phyloP scores from a whole-genome alignment of 2,329 filamentous ascomycete genomes.

The Cladosporium sp. region DNA sequence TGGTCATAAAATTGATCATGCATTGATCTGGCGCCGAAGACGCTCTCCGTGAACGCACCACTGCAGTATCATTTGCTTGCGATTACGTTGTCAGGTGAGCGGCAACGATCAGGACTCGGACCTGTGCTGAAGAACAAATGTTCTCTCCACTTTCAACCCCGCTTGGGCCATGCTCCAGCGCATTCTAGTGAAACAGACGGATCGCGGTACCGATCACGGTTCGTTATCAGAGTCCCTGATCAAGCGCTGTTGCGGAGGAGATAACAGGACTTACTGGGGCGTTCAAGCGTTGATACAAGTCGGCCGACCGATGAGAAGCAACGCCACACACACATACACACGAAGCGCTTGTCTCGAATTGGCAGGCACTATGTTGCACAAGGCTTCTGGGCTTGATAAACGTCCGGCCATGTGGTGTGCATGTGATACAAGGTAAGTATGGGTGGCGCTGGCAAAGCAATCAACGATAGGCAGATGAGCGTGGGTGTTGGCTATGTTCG shows the following conservation, averaged over 20 bases:
- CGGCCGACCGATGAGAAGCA: neutral
- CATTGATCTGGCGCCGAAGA: neutral
- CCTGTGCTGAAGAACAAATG: neutral
- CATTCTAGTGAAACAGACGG: neutral
- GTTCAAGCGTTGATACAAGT: neutral
- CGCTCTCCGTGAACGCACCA: neutral
- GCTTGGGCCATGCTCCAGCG: neutral
- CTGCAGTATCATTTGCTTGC: neutral
- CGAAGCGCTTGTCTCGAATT: neutral
- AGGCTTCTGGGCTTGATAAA: neutral
- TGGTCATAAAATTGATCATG: neutral
- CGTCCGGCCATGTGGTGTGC: neutral
- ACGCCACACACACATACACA: neutral
- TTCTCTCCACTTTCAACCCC: too few relatives aligned
- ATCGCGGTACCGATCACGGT: too few relatives aligned
- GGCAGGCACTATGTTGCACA: neutral
- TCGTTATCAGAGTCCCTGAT: neutral
- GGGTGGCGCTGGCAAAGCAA: neutral
- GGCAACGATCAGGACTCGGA: neutral
- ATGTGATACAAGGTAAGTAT: neutral
- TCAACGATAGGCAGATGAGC: neutral
- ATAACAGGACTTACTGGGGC: neutral
- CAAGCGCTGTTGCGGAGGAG: neutral
- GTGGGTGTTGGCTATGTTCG: neutral
- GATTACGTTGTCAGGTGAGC: neutral